Evolutionary conservation across 148 eudicot species (phyloP).

Genomic region (Amaranthus hypochondriacus): DNA sequence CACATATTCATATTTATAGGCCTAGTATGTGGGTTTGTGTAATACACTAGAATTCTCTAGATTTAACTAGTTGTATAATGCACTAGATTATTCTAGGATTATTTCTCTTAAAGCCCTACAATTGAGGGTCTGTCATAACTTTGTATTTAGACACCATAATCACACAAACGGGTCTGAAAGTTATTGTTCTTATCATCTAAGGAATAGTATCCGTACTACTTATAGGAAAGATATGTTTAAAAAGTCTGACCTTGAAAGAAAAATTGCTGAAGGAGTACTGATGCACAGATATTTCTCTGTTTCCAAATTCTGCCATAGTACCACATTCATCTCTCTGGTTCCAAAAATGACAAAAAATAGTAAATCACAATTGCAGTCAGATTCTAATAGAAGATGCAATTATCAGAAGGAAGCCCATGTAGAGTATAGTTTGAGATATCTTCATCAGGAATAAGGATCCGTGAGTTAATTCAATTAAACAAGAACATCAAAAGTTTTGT

Average conservation of each 20-base stretch:
- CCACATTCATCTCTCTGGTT: constrained; percentile 89
- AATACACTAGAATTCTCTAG: too few relatives aligned
- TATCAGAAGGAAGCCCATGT: too few relatives aligned
- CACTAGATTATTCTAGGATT: too few relatives aligned
- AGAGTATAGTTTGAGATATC: too few relatives aligned
- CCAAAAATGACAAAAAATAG: constrained; percentile 19
- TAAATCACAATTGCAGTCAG: constrained; percentile 2
- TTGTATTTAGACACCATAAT: not conserved
- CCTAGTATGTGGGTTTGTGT: too few relatives aligned
- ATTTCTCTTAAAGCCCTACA: too few relatives aligned
- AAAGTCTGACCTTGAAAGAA: constrained; percentile 84
- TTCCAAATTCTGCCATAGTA: constrained; percentile 71
- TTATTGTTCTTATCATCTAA: not conserved
- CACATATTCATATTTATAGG: too few relatives aligned
- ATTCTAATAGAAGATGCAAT: not conserved
- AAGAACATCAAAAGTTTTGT: too few relatives aligned
- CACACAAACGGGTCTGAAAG: not conserved
- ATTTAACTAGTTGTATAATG: too few relatives aligned
- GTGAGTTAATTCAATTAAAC: too few relatives aligned
- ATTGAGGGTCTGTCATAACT: too few relatives aligned
- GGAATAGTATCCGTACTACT: not conserved
- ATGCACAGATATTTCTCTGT: constrained; percentile 42
- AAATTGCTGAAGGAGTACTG: constrained; percentile 93
- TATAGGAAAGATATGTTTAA: not conserved
- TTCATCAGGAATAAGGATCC: too few relatives aligned